A percentile compares a stretch with the other conserved stretches of the same genome.
Evolutionary conservation across 345 rosid genomes (phyloP).

Genomic region (Bruguiera parviflora): DNA sequence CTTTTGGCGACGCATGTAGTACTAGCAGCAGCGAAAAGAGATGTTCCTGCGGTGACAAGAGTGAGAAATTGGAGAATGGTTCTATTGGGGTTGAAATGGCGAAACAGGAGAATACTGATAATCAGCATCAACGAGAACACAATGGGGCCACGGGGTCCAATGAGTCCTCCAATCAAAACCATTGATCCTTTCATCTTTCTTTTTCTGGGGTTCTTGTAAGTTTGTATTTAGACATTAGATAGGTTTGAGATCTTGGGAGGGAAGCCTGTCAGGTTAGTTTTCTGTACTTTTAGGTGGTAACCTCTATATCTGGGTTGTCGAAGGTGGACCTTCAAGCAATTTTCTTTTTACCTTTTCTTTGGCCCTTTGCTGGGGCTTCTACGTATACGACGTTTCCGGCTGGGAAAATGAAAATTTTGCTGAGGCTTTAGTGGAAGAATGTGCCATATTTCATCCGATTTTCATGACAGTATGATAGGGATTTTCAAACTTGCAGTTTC

Average conservation of each 20-base stretch:
- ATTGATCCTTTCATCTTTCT: not conserved
- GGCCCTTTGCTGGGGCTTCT: not conserved
- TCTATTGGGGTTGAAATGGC: slow-evolving; percentile 10
- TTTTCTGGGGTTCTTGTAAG: not conserved
- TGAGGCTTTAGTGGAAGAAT: slow-evolving; percentile 29
- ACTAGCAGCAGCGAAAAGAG: slow-evolving; percentile 26
- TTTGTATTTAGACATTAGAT: not conserved
- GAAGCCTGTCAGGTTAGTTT: slow-evolving; percentile 3
- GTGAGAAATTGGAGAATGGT: slow-evolving; percentile 23
- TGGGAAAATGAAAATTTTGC: slow-evolving; percentile 42
- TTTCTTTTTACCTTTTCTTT: not conserved
- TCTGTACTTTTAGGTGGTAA: not conserved
- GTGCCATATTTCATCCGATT: not conserved
- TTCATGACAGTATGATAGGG: not conserved
- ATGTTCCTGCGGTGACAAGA: slow-evolving; percentile 35
- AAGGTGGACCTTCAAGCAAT: not conserved
- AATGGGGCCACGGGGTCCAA: slow-evolving; percentile 11
- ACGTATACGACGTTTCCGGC: not conserved
- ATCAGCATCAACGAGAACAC: slow-evolving; percentile 9
- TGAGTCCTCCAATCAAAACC: slow-evolving; percentile 18
- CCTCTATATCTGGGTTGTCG: not conserved
- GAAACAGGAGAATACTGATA: slow-evolving; percentile 13
- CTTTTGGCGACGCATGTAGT: slow-evolving; percentile 29
- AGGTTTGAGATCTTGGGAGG: not conserved
- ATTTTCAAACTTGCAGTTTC: no score